Percentiles rank a stretch among this genome's conserved stretches.
These are phyloP conservation scores for Pseudogymnoascus sp. DNA, from an alignment of 2,329 filamentous ascomycete species.

Conservation along the genomic window DNA sequence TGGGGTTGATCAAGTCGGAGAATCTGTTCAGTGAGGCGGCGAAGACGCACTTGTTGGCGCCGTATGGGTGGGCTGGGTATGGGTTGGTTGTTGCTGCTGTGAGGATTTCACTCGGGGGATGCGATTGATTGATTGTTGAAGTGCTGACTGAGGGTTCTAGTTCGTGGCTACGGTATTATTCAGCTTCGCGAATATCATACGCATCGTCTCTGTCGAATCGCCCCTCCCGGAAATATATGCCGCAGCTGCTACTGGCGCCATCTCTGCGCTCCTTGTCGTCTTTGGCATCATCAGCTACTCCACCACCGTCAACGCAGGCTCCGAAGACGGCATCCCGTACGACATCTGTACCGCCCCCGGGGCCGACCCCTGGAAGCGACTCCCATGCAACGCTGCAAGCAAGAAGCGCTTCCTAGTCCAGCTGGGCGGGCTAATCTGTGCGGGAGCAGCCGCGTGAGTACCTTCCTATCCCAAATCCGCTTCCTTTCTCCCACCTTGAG, in stretches of 20 bases:
- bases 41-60: background rate
- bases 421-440: background rate
- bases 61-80: background rate
- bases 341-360: background rate
- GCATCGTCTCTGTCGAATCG: background rate
- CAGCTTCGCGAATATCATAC: background rate
- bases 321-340: background rate
- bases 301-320: background rate
- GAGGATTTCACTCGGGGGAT: background rate
- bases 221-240: background rate
- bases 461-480: background rate
- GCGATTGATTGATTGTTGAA: background rate
- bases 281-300: background rate
- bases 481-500: background rate
- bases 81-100: background rate
- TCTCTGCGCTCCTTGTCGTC: background rate
- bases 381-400: background rate
- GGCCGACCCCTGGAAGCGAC: background rate
- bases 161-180: background rate
- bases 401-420: background rate
- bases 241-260: background rate
- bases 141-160: background rate
- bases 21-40: constrained; percentile 3
- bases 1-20: constrained; percentile 6
- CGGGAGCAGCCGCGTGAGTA: background rate